phyloP scores from a whole-genome alignment of 1,284 basidiomycete genomes.

The Microbotryum silenes-acaulis region DNA sequence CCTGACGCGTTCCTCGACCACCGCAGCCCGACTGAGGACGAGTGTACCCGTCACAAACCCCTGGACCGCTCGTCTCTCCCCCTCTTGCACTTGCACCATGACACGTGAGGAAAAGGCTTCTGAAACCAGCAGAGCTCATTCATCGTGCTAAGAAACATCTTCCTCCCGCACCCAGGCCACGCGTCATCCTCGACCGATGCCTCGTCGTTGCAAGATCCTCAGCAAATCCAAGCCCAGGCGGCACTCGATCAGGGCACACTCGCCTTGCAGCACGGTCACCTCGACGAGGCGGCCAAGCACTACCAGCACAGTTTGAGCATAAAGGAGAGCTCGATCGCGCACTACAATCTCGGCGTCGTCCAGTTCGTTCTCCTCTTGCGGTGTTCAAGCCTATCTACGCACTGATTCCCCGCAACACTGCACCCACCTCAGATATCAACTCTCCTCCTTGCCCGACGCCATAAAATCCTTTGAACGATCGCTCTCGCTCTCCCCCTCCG shows the following conservation, averaged over 20 bases:
- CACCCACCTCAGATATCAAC: slow-evolving; percentile 19
- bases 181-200: slow-evolving; percentile 19
- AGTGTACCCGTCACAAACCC: too few species aligned
- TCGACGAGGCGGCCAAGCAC: slow-evolving; percentile 5
- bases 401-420: not conserved
- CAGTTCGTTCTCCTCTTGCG: slow-evolving; percentile 1
- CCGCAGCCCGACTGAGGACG: too few species aligned
- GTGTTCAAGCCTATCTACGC: not conserved
- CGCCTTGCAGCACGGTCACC: slow-evolving; percentile 19
- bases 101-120: too few species aligned
- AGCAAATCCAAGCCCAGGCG: slow-evolving; percentile 16
- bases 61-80: too few species aligned
- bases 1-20: too few species aligned
- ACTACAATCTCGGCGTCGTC: slow-evolving; percentile 34
- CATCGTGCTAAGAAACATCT: too few species aligned
- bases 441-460: slow-evolving; percentile 14
- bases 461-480: slow-evolving; percentile 26
- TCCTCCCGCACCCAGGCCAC: not conserved
- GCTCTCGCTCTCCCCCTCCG: slow-evolving; percentile 11
- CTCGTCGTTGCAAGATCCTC: slow-evolving; percentile 22
- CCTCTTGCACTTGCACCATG: too few species aligned
- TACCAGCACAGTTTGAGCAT: slow-evolving; percentile 22
- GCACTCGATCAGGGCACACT: slow-evolving; percentile 26
- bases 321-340: slow-evolving; percentile 21
- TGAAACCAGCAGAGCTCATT: too few species aligned